Percentiles rank a stretch among this genome's conserved stretches.
Evolutionary conservation across 2,329 filamentous ascomycete genomes (phyloP).

Genomic region (Camillea tinctor): DNA sequence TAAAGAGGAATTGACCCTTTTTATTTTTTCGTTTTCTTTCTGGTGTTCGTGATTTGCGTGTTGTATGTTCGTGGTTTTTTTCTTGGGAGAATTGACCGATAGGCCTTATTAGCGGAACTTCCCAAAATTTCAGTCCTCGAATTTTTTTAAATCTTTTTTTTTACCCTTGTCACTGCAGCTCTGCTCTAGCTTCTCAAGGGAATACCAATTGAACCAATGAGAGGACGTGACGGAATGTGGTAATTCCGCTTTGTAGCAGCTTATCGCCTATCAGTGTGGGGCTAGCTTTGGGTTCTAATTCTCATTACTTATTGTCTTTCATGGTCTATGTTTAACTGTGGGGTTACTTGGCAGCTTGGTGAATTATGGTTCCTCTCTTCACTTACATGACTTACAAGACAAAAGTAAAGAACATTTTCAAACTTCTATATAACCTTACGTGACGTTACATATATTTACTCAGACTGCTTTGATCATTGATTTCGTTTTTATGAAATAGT

Average conservation of each 20-base stretch:
- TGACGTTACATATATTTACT: too few relatives aligned
- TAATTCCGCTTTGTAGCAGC: constrained; percentile 17
- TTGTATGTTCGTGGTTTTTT: not conserved
- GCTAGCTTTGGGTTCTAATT: not conserved
- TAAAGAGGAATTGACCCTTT: not conserved
- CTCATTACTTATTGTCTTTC: too few relatives aligned
- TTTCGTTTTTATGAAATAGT: too few relatives aligned
- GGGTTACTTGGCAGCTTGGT: too few relatives aligned
- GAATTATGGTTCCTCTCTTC: too few relatives aligned
- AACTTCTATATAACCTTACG: too few relatives aligned
- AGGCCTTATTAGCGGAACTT: not conserved
- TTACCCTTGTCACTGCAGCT: constrained; percentile 2
- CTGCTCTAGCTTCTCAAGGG: constrained; percentile 14
- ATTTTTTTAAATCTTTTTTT: constrained; percentile 25
- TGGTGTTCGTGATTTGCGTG: not conserved
- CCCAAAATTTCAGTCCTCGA: constrained; percentile 19
- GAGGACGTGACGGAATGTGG: constrained; percentile 7
- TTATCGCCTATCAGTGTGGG: not conserved
- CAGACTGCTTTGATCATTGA: too few relatives aligned
- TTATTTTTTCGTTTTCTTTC: too few relatives aligned
- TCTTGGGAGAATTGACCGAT: constrained; percentile 1
- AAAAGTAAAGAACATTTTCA: too few relatives aligned
- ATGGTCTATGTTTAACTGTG: too few relatives aligned
- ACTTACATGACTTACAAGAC: too few relatives aligned
- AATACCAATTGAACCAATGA: constrained; percentile 23